Evolutionary conservation across 352 stramenopile genomes (phyloP), one percentile per base, ranked within the genome.

Genomic region (Phytopythium delawarense): DNA sequence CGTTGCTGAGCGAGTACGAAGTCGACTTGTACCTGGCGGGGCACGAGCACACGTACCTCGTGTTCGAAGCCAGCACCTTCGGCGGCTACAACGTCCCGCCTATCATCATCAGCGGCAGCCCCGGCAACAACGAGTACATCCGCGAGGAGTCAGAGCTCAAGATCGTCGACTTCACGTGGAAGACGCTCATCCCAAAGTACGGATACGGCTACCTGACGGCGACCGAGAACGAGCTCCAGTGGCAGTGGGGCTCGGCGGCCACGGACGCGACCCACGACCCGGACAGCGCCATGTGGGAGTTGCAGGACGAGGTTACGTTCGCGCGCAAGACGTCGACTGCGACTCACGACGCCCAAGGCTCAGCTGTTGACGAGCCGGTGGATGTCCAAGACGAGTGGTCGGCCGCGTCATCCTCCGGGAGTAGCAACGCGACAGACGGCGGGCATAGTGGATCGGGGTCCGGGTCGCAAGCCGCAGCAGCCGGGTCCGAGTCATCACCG

Each of bases 71-170:
- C 28, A 83, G 70, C 16, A 81, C 61, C 25, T 71, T 86, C 30
- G 69, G 74, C 30, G 55, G 54, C 30, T 89, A 83, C 65, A 70
- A 71, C 28, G 59, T 92, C 6, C 84, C 84, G 44, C 79, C 79
- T 4, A 84, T 89, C 54, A 88, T 92, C 55, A 84, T 92, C 64
- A 86, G 76, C 21, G 84, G 84, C 23, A 89, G 78, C 44, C 58
- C 79, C 0, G 84, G 84, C 54, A 92, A 92, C 71, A 91, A 91
- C 61, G 83, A 92, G 65, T 92, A 74, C 57, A 84, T 91, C 54
- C 78, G 81, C 1, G 57, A 74, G 7, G 61, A 81, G 42, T 50
- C 63, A 1, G 59, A 84, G 8, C 70, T 92, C n/a, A 59, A 67
- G 37, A 79, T 89, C 28, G 65, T 74, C n/a, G 78, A 68, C 7